These are phyloP conservation scores for Suillus spraguei DNA, from an alignment of 768 basidiomycete species.

Conservation along the genomic window DNA sequence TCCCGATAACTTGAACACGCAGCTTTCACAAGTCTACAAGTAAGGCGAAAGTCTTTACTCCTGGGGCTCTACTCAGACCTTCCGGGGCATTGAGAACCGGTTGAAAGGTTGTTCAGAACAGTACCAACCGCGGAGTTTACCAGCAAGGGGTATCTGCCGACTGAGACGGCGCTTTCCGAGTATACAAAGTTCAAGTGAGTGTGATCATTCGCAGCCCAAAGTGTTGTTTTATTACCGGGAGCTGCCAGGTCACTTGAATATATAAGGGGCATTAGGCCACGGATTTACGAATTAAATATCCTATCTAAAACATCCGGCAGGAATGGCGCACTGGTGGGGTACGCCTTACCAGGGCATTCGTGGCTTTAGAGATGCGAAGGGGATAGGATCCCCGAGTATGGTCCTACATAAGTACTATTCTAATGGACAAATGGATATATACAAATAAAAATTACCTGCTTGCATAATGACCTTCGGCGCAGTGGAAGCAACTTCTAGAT, in stretches of 20 bases:
- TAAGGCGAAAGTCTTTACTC: not conserved
- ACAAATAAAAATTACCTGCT: too few relatives aligned
- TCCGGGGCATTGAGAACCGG: not conserved
- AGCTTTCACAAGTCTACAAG: not conserved
- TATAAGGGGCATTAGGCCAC: not conserved
- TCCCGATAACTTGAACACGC: not conserved
- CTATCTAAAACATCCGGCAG: not conserved
- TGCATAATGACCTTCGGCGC: too few relatives aligned
- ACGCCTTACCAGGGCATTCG: too few relatives aligned
- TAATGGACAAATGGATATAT: too few relatives aligned
- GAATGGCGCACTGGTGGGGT: too few relatives aligned
- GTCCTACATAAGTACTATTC: too few relatives aligned
- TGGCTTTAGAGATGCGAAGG: too few relatives aligned
- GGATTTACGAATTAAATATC: not conserved
- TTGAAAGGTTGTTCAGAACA: not conserved
- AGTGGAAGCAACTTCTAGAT: not conserved
- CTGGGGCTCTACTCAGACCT: not conserved
- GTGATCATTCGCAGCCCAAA: not conserved
- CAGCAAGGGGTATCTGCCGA: not conserved
- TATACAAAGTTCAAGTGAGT: not conserved
- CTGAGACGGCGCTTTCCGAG: not conserved
- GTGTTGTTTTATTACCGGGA: not conserved
- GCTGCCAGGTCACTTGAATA: not conserved
- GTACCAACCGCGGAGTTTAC: not conserved
- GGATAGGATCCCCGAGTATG: too few relatives aligned